Conservation (phyloP, 2,329 filamentous ascomycete species). For the Lachnellula hyalina region DNA sequence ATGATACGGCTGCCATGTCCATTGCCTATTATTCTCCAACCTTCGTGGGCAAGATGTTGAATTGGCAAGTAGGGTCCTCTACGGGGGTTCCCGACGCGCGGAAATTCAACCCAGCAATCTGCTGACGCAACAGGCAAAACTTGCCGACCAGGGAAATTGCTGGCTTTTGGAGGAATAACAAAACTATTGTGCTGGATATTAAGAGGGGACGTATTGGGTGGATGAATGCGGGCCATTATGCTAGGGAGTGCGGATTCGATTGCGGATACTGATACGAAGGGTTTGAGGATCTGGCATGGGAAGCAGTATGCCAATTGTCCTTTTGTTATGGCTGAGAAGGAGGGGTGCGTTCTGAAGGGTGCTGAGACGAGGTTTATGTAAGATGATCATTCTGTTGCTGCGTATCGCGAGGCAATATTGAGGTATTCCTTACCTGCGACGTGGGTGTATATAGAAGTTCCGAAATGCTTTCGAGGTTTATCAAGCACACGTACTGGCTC, state of each 20-base stretch:
- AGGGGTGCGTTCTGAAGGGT: not conserved
- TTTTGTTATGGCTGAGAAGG: constrained; percentile 12
- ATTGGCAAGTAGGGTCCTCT: constrained; percentile 6
- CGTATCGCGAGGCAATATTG: constrained; percentile 7
- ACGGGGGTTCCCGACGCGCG: constrained; percentile 8
- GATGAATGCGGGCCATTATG: not conserved
- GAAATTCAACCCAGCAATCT: constrained; percentile 4
- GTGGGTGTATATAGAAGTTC: too few species aligned
- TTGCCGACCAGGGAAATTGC: not conserved
- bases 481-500: too few species aligned
- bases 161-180: not conserved
- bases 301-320: constrained; percentile 13
- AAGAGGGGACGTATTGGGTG: too few species aligned
- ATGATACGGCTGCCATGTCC: not conserved
- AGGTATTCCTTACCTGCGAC: not conserved
- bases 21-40: constrained; percentile 1
- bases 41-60: constrained; percentile 4
- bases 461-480: too few species aligned
- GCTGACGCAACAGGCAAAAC: not conserved
- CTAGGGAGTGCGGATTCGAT: constrained; percentile 14
- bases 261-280: constrained; percentile 10
- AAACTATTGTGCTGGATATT: too few species aligned
- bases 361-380: constrained; percentile 1
- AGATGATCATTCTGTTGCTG: constrained; percentile 6
- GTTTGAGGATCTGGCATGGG: constrained; percentile 16